A percentile compares a stretch with the other conserved stretches of the same genome.
Evolutionary conservation across 495 filamentous ascomycete species (phyloP).

Genomic region (Neurospora sublineolata): DNA sequence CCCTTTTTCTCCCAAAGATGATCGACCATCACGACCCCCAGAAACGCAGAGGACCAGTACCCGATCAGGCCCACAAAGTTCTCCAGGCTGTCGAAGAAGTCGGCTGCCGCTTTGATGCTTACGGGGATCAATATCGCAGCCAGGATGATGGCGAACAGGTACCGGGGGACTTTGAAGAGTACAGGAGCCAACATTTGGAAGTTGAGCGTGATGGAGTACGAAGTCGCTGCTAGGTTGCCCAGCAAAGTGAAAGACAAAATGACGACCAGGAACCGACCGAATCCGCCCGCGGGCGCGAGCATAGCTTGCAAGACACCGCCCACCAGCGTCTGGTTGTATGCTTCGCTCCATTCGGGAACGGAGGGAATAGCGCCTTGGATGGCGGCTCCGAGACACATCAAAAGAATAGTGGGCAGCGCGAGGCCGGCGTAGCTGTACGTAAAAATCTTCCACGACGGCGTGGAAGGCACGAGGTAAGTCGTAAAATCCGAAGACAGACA

Average conservation of each 20-base stretch:
- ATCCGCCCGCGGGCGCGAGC: conserved; percentile 38
- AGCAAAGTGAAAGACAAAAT: conserved; percentile 41
- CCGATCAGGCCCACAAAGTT: conserved; percentile 45
- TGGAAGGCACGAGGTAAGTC: conserved; percentile 35
- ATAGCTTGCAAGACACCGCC: conserved; percentile 46
- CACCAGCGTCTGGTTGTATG: conserved; percentile 34
- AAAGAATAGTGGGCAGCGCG: conserved; percentile 32
- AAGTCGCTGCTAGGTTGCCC: conserved; percentile 38
- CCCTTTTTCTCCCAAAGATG: conserved; percentile 34
- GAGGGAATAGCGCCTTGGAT: conserved; percentile 35
- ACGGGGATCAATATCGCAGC: conserved; percentile 42
- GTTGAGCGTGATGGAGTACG: conserved; percentile 44
- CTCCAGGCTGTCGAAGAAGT: conserved; percentile 41
- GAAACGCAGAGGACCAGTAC: conserved; percentile 45
- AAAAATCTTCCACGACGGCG: conserved; percentile 35
- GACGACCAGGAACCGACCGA: conserved; percentile 46
- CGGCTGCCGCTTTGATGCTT: conserved; percentile 35
- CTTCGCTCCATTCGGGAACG: conserved; percentile 33
- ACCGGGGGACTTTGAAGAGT: conserved; percentile 37
- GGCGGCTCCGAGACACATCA: conserved; percentile 45
- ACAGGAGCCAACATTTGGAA: conserved; percentile 43
- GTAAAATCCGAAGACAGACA: conserved; percentile 38
- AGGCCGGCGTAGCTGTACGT: conserved; percentile 37
- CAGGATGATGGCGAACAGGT: conserved; percentile 38
- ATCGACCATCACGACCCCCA: conserved; percentile 38